These are phyloP conservation scores for Tetradesmus obliquus DNA, from an alignment of 139 green algal genomes.

Conservation along the genomic window DNA sequence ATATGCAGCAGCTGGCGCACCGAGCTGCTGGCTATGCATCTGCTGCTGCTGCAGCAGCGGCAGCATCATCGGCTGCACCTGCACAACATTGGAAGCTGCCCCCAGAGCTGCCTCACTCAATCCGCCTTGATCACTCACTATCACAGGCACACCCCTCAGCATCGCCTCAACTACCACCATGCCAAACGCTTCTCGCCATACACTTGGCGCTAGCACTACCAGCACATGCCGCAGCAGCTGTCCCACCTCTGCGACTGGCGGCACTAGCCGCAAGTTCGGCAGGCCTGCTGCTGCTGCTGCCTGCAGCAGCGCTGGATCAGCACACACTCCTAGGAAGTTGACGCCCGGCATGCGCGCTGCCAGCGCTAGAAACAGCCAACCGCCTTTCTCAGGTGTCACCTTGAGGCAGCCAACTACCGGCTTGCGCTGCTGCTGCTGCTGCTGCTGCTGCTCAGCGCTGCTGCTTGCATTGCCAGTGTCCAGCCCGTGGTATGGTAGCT, in stretches of 20 bases:
- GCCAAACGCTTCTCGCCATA: conserved; percentile 70
- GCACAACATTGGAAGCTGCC: neutral
- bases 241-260: conserved; percentile 24
- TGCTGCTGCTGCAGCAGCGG: neutral
- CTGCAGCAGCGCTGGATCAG: neutral
- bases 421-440: neutral
- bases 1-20: neutral
- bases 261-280: conserved; percentile 31
- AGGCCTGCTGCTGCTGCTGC: neutral
- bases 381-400: conserved; percentile 62
- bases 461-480: neutral
- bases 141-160: conserved; percentile 52
- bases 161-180: conserved; percentile 64
- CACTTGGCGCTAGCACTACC: conserved; percentile 57
- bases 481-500: neutral
- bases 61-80: conserved; percentile 19
- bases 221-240: conserved; percentile 47
- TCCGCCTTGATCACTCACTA: conserved; percentile 53
- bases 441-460: neutral
- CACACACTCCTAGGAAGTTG: conserved; percentile 52
- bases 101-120: conserved; percentile 28
- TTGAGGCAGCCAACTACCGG: conserved; percentile 46
- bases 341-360: conserved; percentile 34
- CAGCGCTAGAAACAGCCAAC: conserved; percentile 45
- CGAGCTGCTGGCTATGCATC: neutral